A percentile compares a stretch with the other conserved stretches of the same genome.
These are phyloP conservation scores for Fraxinus platypoda DNA, from an alignment of 305 asterid genomes.

Conservation along the genomic window DNA sequence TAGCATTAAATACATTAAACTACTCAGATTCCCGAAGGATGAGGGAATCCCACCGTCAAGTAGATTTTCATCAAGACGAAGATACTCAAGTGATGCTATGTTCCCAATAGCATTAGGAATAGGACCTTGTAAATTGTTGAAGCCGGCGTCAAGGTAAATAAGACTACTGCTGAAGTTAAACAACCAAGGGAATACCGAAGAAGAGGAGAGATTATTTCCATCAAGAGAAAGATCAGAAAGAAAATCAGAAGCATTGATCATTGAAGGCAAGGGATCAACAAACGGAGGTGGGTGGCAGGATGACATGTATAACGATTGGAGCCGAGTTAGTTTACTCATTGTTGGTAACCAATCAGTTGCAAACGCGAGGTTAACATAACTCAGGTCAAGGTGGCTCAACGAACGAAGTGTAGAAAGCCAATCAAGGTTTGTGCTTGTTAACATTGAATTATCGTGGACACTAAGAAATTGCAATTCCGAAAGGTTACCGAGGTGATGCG, in stretches of 20 bases:
- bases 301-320: not conserved
- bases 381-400: constrained; percentile 6
- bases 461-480: constrained; percentile 14
- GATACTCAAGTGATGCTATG: not conserved
- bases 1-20: not conserved
- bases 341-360: constrained; percentile 16
- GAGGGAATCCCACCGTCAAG: constrained; percentile 17
- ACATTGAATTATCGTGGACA: not conserved
- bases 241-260: not conserved
- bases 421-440: constrained; percentile 1
- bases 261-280: not conserved
- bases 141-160: not conserved
- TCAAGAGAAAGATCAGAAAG: not conserved
- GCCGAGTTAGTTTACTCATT: not conserved
- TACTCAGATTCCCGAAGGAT: constrained; percentile 19
- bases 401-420: constrained; percentile 18
- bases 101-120: not conserved
- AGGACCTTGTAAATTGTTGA: not conserved
- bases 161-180: constrained; percentile 3
- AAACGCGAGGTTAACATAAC: not conserved
- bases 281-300: not conserved
- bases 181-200: constrained; percentile 5
- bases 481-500: constrained; percentile 14
- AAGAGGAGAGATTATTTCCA: not conserved
- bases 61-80: not conserved